Conservation (phyloP, 306 rosid genomes). For the Vigna radiata region DNA sequence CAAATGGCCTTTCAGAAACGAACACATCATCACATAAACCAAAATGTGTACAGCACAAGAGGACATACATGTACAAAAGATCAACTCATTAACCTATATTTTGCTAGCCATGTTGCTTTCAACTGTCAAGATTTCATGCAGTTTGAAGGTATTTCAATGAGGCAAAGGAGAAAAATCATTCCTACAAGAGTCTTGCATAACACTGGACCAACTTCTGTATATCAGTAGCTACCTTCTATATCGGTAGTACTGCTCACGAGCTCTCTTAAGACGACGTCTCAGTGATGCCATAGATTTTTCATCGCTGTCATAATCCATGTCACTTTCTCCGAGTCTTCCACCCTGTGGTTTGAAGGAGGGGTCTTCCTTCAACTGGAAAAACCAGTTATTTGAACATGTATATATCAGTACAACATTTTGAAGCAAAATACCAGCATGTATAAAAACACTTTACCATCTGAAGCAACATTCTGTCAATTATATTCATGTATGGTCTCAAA, state of each 20-base stretch:
- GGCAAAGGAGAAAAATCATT: slow-evolving; percentile 2
- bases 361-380: slow-evolving; percentile 78
- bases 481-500: slow-evolving; percentile 88
- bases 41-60: background rate
- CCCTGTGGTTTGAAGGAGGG: slow-evolving; percentile 99
- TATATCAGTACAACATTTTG: slow-evolving; percentile 11
- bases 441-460: slow-evolving; percentile 66
- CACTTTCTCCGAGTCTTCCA: slow-evolving; percentile 87
- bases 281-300: slow-evolving; percentile 93
- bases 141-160: background rate
- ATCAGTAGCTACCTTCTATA: slow-evolving; percentile 73
- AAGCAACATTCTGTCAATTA: slow-evolving; percentile 78
- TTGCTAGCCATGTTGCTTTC: background rate
- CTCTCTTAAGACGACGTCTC: slow-evolving; percentile 85
- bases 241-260: slow-evolving; percentile 84
- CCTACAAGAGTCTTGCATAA: background rate
- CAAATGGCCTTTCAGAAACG: slow-evolving; percentile 10
- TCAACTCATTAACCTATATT: slow-evolving; percentile 21
- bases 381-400: slow-evolving; percentile 33
- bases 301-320: slow-evolving; percentile 96
- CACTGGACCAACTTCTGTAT: background rate
- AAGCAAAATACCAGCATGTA: slow-evolving; percentile 28
- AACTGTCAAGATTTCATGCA: slow-evolving; percentile 27
- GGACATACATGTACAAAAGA: background rate
- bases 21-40: background rate